A percentile compares a stretch with the other conserved stretches of the same genome.
These are phyloP conservation scores for Diaporthe sp. DNA, from an alignment of 2,329 filamentous ascomycete genomes.

Conservation along the genomic window DNA sequence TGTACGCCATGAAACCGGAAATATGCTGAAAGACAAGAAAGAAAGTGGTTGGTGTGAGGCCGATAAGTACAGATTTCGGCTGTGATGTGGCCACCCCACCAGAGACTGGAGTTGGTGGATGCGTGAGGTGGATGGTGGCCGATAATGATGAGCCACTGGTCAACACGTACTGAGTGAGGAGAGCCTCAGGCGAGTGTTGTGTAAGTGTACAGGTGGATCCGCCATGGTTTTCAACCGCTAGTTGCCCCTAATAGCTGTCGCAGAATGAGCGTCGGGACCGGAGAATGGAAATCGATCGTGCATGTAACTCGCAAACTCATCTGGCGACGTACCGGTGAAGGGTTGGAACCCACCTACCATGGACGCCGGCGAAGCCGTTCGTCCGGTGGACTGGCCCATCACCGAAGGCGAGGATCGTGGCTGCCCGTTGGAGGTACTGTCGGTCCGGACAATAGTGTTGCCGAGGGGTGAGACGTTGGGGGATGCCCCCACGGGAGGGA, in stretches of 20 bases:
- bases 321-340: constrained; percentile 61
- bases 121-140: neutral
- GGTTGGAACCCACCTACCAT: constrained; percentile 59
- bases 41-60: neutral
- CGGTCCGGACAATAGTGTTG: constrained; percentile 46
- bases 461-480: constrained; percentile 52
- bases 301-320: constrained; percentile 57
- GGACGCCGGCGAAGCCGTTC: constrained; percentile 60
- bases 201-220: constrained; percentile 27
- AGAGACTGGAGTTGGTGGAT: neutral
- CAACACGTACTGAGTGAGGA: constrained; percentile 7
- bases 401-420: constrained; percentile 42
- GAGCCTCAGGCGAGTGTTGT: neutral
- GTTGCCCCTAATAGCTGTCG: constrained; percentile 61
- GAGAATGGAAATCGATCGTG: constrained; percentile 64
- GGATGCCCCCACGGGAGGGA: constrained; percentile 50
- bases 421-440: constrained; percentile 48
- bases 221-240: constrained; percentile 35
- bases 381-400: constrained; percentile 52
- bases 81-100: neutral
- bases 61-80: neutral
- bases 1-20: constrained; percentile 34
- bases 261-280: constrained; percentile 61
- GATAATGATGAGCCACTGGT: neutral
- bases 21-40: constrained; percentile 28